Evolutionary conservation across 331 rosid genomes (phyloP).

Genomic region (Saraca asoca): DNA sequence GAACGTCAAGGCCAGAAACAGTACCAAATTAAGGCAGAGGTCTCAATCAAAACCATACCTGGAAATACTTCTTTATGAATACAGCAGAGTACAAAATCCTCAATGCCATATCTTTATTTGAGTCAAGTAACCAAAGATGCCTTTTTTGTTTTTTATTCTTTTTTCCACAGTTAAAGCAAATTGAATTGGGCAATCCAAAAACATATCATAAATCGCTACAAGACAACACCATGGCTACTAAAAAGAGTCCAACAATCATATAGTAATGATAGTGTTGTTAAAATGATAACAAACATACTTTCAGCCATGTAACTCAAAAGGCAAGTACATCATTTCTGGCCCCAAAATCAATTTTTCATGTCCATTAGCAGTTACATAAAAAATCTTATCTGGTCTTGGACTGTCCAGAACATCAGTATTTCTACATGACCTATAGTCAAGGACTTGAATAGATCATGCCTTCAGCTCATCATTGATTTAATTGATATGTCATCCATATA

Average conservation of each 20-base stretch:
- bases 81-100: conserved; percentile 60
- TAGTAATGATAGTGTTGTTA: neutral
- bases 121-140: conserved; percentile 50
- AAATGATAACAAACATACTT: conserved; percentile 6
- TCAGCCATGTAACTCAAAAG: conserved; percentile 1
- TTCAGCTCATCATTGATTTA: neutral
- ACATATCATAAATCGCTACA: conserved; percentile 8
- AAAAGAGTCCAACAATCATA: neutral
- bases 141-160: neutral
- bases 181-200: conserved; percentile 20
- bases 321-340: neutral
- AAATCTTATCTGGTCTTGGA: neutral
- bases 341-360: conserved; percentile 1
- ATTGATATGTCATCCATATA: neutral
- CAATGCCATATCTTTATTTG: conserved; percentile 57
- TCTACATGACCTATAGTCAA: conserved; percentile 6
- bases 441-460: conserved; percentile 2
- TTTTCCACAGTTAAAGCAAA: conserved; percentile 17
- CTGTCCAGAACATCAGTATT: neutral
- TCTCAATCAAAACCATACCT: conserved; percentile 48
- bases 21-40: neutral
- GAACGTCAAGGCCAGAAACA: conserved; percentile 23
- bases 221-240: neutral
- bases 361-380: neutral
- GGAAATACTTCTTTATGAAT: conserved; percentile 63